These are phyloP conservation scores for Pestalotiopsis fici DNA, from an alignment of 2,329 filamentous ascomycete species.

Conservation along the genomic window DNA sequence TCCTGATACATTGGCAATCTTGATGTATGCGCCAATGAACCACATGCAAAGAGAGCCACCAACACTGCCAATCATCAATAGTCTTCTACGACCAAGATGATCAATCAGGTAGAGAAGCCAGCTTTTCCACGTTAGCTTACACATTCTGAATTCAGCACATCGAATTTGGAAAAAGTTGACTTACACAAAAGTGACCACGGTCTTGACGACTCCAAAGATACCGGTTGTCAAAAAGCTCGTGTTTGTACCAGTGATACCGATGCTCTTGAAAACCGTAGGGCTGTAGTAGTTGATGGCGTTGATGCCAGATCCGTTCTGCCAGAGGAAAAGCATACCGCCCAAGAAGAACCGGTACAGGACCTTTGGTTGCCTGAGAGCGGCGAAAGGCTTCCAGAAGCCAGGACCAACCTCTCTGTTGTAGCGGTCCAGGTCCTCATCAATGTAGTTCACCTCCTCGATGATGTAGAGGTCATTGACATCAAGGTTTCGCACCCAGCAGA, in stretches of 20 bases:
- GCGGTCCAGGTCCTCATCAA: constrained; percentile 69
- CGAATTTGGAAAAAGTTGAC: background rate
- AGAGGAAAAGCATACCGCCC: constrained; percentile 74
- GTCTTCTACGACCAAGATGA: constrained; percentile 57
- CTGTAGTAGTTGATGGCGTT: constrained; percentile 68
- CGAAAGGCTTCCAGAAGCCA: constrained; percentile 77
- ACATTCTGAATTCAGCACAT: background rate
- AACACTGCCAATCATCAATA: constrained; percentile 58
- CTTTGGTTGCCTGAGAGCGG: constrained; percentile 53
- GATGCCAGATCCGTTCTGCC: constrained; percentile 77
- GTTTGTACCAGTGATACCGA: constrained; percentile 60
- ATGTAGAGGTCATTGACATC: constrained; percentile 63
- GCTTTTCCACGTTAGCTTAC: background rate
- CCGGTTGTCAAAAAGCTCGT: constrained; percentile 63
- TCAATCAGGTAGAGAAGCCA: constrained; percentile 67
- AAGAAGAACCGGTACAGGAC: constrained; percentile 74
- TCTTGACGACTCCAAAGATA: constrained; percentile 68
- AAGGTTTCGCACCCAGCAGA: constrained; percentile 68
- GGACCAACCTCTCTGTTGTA: constrained; percentile 64
- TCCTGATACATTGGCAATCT: constrained; percentile 41
- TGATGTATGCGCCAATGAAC: constrained; percentile 64
- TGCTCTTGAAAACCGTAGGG: constrained; percentile 63
- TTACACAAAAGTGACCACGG: constrained; percentile 54
- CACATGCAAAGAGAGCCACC: constrained; percentile 67
- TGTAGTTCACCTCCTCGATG: constrained; percentile 69